Percentiles rank a stretch among this genome's conserved stretches.
Evolutionary conservation across 2,329 filamentous ascomycete species (phyloP).

Genomic region (Chrysosporium keratinophilum): DNA sequence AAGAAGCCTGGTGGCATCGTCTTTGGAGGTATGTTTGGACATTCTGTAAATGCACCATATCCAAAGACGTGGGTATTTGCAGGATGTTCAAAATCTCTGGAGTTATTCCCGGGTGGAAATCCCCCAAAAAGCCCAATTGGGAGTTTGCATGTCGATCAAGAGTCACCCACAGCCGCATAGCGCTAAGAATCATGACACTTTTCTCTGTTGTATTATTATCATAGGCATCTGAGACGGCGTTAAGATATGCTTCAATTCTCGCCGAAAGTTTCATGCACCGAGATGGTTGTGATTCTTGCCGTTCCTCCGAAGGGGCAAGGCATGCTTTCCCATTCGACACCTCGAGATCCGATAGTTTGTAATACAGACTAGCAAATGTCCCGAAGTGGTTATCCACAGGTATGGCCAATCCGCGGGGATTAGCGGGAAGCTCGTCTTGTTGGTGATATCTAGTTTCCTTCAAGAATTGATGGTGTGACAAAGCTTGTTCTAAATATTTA

Average conservation of each 20-base stretch:
- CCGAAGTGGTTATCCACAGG: background rate
- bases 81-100: constrained; percentile 46
- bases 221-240: constrained; percentile 31
- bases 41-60: constrained; percentile 43
- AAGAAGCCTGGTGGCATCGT: constrained; percentile 23
- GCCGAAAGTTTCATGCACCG: constrained; percentile 26
- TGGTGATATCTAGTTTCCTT: background rate
- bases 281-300: background rate
- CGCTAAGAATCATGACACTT: constrained; percentile 43
- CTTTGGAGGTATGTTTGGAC: constrained; percentile 43
- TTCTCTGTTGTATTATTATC: constrained; percentile 40
- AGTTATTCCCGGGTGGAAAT: constrained; percentile 45
- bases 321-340: constrained; percentile 14
- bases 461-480: background rate
- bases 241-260: constrained; percentile 31
- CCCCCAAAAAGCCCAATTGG: constrained; percentile 38
- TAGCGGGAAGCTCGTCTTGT: background rate
- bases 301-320: constrained; percentile 1
- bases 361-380: constrained; percentile 21
- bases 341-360: constrained; percentile 18
- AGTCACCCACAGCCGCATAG: constrained; percentile 49
- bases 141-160: constrained; percentile 43
- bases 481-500: constrained; percentile 5
- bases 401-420: background rate
- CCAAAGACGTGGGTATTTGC: constrained; percentile 38